Evolutionary conservation across 1,284 basidiomycete species (phyloP), one percentile per base, ranked within the genome.

Genomic region (Pseudozyma flocculosa): DNA sequence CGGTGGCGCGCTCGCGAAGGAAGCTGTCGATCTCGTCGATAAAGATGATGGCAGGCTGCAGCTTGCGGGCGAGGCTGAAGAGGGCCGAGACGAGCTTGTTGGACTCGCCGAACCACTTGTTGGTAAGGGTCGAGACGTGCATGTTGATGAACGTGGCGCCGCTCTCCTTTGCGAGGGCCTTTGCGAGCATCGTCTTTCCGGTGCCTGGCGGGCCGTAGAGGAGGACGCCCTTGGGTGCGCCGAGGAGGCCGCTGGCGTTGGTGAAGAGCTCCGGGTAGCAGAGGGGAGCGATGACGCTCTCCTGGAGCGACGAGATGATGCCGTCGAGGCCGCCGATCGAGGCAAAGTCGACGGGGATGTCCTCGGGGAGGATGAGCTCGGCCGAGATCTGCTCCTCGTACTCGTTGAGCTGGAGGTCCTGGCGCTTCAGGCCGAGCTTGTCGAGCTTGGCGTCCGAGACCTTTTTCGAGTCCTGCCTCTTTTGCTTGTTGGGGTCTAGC

Each of bases 221-320:
- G 40, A 81, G 58, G 3, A 81, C 80, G 21, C 84, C 83, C 59
- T 84, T 83, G 1, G 84, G 84, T 5, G 83, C 82, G 14, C 81
- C 80, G 41, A 84, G 79, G 9, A 85, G 70, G 82, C 85, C 72
- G 37, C 63, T 73, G 0, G 87, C 82, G 10, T 73, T 59, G 71
- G 84, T 82, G 82, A 97, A 96, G 50, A 98, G 84, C 60, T 89
- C 84, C 2, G 95, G 95, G 72, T 90, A 95, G 58, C 90, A 87
- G 40, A 98, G 84, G 2, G 94, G 95, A 75, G 92, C 95, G 73
- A 98, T 97, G 60, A 99, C 88, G 55, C 92, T 92, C 82, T 98
- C 94, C 50, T 91, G 87, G 48, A 99, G 84, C 30, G 88, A 90
- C 21, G 87, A 84, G 60, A 98, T 88, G 72, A 97, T 96, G 34